A percentile compares a stretch with the other conserved stretches of the same genome.
phyloP scores from a whole-genome alignment of 495 filamentous ascomycete species.

The Aspergillus taichungensis region DNA sequence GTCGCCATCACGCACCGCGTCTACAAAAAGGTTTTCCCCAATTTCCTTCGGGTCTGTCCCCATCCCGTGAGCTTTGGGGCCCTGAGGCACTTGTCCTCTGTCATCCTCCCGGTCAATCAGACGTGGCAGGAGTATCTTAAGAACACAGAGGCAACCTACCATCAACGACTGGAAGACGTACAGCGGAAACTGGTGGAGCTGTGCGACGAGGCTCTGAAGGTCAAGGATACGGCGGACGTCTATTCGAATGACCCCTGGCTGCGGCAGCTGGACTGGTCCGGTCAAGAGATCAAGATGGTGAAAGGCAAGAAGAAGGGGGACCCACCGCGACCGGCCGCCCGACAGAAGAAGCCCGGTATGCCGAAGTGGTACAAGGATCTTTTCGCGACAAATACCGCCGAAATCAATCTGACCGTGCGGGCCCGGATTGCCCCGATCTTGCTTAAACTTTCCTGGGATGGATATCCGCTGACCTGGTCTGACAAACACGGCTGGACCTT shows the following conservation, averaged over 20 bases:
- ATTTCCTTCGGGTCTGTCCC: constrained; percentile 79
- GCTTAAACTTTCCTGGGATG: constrained; percentile 80
- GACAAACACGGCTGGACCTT: constrained; percentile 91
- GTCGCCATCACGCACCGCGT: constrained; percentile 87
- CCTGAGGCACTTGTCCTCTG: constrained; percentile 80
- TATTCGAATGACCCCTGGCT: constrained; percentile 82
- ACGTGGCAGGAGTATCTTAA: constrained; percentile 78
- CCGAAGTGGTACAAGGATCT: constrained; percentile 94
- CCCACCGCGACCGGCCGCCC: constrained; percentile 62
- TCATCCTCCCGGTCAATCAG: constrained; percentile 82
- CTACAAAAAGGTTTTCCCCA: constrained; percentile 83
- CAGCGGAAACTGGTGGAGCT: constrained; percentile 61
- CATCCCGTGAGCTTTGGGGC: constrained; percentile 97
- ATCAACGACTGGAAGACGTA: constrained; percentile 64
- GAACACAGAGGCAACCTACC: constrained; percentile 78
- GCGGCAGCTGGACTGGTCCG: constrained; percentile 88
- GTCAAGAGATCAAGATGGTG: constrained; percentile 81
- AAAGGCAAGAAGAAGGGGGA: constrained; percentile 84
- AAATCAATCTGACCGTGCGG: constrained; percentile 74
- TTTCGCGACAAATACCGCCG: constrained; percentile 52
- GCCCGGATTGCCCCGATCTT: constrained; percentile 82
- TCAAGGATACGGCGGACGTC: constrained; percentile 56
- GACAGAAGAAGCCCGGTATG: constrained; percentile 91
- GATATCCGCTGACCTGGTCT: constrained; percentile 83
- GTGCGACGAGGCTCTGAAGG: constrained; percentile 62